These are phyloP conservation scores for Geranomyces variabilis DNA, from an alignment of 192 early-diverging fungal genomes.

Conservation along the genomic window DNA sequence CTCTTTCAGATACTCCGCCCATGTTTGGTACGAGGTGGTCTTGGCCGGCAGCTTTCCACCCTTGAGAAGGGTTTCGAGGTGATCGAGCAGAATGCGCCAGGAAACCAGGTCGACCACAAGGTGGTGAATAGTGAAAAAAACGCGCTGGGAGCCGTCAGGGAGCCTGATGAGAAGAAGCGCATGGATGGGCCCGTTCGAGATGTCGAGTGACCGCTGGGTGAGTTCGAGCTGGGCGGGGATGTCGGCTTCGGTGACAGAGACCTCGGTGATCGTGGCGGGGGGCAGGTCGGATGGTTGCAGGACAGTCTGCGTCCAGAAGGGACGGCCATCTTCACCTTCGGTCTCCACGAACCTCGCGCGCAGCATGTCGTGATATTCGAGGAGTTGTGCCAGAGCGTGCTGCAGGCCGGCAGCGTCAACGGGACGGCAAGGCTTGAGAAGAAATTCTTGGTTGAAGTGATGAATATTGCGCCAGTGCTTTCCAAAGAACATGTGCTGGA, in stretches of 20 bases:
- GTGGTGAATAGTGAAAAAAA: conserved; percentile 39
- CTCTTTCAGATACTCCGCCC: too few relatives aligned
- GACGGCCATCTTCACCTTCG: neutral
- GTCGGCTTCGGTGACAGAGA: neutral
- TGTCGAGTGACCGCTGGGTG: conserved; percentile 6
- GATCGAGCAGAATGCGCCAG: conserved; percentile 42
- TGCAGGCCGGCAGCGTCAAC: neutral
- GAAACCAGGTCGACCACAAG: conserved; percentile 40
- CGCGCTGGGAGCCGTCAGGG: conserved; percentile 6
- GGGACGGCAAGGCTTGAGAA: neutral
- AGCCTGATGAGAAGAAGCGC: conserved; percentile 19
- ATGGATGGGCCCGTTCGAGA: neutral
- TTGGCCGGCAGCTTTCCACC: conserved; percentile 19
- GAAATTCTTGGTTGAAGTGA: conserved; percentile 22
- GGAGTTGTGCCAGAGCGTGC: neutral
- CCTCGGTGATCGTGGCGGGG: neutral
- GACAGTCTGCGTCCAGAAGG: neutral
- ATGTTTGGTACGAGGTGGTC: conserved; percentile 32
- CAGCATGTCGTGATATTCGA: conserved; percentile 15
- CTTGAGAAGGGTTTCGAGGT: conserved; percentile 24
- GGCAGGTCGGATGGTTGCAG: neutral
- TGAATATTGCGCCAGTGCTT: neutral
- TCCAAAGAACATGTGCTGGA: conserved; percentile 22
- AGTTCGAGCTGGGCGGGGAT: neutral
- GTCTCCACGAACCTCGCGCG: conserved; percentile 4